phyloP scores from a whole-genome alignment of 257 asterid species.

The Solanum infundibuliforme region DNA sequence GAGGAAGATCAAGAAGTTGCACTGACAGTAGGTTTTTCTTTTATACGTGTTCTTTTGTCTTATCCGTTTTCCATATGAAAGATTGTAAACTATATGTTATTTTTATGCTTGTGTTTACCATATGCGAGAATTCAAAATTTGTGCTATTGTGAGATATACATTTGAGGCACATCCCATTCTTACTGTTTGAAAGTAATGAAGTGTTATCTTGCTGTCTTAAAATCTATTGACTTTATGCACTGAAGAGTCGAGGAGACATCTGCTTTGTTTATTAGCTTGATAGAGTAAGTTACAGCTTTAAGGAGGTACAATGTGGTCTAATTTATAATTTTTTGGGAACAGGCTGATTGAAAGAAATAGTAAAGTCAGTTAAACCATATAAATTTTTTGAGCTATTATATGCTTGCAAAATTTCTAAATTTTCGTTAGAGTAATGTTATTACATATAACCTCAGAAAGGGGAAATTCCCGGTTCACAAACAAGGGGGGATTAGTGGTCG shows the following conservation, averaged over 20 bases:
- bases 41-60: background rate
- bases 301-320: background rate
- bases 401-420: background rate
- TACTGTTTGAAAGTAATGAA: background rate
- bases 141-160: background rate
- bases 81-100: background rate
- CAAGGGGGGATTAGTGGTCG: background rate
- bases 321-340: background rate
- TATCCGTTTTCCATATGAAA: background rate
- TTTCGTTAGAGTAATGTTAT: background rate
- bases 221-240: background rate
- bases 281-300: background rate
- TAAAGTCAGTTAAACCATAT: background rate
- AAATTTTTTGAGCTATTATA: background rate
- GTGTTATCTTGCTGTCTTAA: background rate
- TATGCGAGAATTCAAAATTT: background rate
- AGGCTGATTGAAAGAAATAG: background rate
- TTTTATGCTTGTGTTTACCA: background rate
- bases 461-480: background rate
- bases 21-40: conserved; percentile 39
- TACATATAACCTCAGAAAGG: background rate
- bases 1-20: conserved; percentile 72
- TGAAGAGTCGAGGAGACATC: background rate
- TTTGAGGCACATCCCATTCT: background rate
- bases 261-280: background rate